Evolutionary conservation across 1,139 yeast species (phyloP), one percentile per base, ranked within the genome.

Genomic region (Lodderomyces metapsilosis): DNA sequence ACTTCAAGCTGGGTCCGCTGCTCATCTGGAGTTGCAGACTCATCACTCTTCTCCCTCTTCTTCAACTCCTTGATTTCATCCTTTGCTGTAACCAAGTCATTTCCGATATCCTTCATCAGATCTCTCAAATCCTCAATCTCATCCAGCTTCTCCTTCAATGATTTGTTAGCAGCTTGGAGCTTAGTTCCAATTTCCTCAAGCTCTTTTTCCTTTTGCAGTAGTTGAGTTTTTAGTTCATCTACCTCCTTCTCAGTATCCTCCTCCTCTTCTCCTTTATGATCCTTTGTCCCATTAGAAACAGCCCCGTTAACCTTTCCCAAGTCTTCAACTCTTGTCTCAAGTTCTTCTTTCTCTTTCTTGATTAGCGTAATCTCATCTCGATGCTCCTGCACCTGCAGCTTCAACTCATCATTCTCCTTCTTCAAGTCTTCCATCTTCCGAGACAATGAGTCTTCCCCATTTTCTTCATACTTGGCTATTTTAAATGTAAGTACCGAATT

Each of bases 21-120:
- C 17, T 7, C 12, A 13, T 17, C 16, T 4, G 24, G 6, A 10
- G 24, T 16, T 4, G 20, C 16, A 3, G 24, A 36, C 15, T 25
- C 20, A 6, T 15, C 32, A 20, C 28, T 9, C 10, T 21, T 21
- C 18, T 23, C 35, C 12, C 37, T 16, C 13, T 45, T n/a, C 47
- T 51, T 56, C 42, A 56, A 51, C 12, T 50, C 54, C 42, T 66
- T 64, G 16, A 67, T 46, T 43, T 68, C 52, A 32, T 76, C 82
- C 45, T 70, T 70, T 0, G 81, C 71, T 1, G 69, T 65, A 0
- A 88, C 94, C 20, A 88, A 67, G 40, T 87, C 94, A 52, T 84
- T 78, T 1, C 96, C 96, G 17, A 88, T 73, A 39, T 78, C 80
- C 50, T 76, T 76, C 38, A 88, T 61, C 85, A 82, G 84, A 44